Evolutionary conservation across 2,329 filamentous ascomycete genomes (phyloP).

Genomic region (Penicillium sp.): DNA sequence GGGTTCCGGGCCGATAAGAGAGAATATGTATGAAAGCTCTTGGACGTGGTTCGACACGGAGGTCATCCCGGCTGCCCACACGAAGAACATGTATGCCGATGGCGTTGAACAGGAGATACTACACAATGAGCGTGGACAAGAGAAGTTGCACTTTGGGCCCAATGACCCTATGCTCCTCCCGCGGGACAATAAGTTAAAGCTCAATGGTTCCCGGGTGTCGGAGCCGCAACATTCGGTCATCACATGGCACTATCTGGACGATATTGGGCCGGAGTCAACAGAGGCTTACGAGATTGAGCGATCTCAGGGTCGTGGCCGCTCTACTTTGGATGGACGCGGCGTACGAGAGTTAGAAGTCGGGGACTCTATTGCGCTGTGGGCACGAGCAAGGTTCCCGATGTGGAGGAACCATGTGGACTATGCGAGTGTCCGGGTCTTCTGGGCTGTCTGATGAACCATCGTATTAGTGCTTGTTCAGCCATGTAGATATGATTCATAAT

Average conservation of each 20-base stretch:
- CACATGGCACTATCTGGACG: slow-evolving; percentile 36
- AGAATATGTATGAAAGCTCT: slow-evolving; percentile 28
- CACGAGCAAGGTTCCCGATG: slow-evolving; percentile 33
- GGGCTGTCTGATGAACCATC: slow-evolving; percentile 28
- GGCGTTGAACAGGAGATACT: slow-evolving; percentile 14
- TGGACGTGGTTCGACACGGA: slow-evolving; percentile 40
- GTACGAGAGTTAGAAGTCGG: slow-evolving; percentile 35
- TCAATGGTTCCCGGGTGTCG: slow-evolving; percentile 24
- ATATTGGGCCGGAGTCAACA: slow-evolving; percentile 26
- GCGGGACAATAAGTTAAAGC: slow-evolving; percentile 27
- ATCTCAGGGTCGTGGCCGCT: slow-evolving; percentile 30
- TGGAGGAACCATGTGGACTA: slow-evolving; percentile 35
- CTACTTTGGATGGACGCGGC: slow-evolving; percentile 33
- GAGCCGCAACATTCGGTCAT: slow-evolving; percentile 25
- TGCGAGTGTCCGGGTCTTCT: slow-evolving; percentile 33
- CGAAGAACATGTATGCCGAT: slow-evolving; percentile 16
- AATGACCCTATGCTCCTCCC: slow-evolving; percentile 29
- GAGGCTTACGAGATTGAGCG: slow-evolving; percentile 31
- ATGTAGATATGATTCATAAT: neutral
- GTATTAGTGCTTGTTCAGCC: neutral
- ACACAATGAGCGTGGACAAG: slow-evolving; percentile 12
- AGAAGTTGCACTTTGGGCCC: slow-evolving; percentile 15
- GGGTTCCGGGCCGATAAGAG: slow-evolving; percentile 20
- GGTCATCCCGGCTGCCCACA: slow-evolving; percentile 25
- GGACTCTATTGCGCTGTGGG: slow-evolving; percentile 38